Conservation (phyloP, 2,329 filamentous ascomycete genomes). For the Plenodomus lindquistii region DNA sequence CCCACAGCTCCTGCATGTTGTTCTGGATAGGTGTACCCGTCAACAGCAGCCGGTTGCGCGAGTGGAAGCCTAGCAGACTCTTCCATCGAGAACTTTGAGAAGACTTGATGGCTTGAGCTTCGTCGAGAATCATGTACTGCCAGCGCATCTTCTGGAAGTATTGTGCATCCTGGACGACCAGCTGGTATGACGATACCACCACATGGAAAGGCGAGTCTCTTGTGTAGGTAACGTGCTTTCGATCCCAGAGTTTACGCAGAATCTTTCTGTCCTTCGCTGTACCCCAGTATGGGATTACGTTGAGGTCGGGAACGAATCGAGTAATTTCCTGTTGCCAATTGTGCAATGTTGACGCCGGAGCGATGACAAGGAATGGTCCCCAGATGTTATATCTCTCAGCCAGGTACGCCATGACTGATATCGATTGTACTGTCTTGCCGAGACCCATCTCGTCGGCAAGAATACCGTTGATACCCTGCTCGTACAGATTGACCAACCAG, state of each 20-base stretch:
- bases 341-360: conserved; percentile 92
- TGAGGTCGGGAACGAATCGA: conserved; percentile 91
- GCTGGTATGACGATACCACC: conserved; percentile 92
- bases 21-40: conserved; percentile 99
- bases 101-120: conserved; percentile 98
- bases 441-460: conserved; percentile 99
- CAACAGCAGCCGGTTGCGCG: conserved; percentile 87
- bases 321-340: conserved; percentile 99
- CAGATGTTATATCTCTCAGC: conserved; percentile 97
- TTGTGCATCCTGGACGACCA: conserved; percentile 92
- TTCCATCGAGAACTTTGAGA: conserved; percentile 97
- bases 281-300: conserved; percentile 97
- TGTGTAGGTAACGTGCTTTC: conserved; percentile 94
- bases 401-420: conserved; percentile 98
- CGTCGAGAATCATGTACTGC: conserved; percentile 99
- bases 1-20: conserved; percentile 99
- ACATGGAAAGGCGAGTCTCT: conserved; percentile 95
- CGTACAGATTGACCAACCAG: conserved; percentile 98
- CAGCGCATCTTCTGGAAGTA: conserved; percentile 99
- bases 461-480: conserved; percentile 99
- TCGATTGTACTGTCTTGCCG: conserved; percentile 97
- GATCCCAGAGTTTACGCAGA: conserved; percentile 97
- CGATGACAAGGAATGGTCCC: conserved; percentile 96
- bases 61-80: conserved; percentile 89
- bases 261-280: conserved; percentile 93